Conservation (phyloP, 1,139 yeast genomes). For the Zygosaccharomyces sapae region DNA sequence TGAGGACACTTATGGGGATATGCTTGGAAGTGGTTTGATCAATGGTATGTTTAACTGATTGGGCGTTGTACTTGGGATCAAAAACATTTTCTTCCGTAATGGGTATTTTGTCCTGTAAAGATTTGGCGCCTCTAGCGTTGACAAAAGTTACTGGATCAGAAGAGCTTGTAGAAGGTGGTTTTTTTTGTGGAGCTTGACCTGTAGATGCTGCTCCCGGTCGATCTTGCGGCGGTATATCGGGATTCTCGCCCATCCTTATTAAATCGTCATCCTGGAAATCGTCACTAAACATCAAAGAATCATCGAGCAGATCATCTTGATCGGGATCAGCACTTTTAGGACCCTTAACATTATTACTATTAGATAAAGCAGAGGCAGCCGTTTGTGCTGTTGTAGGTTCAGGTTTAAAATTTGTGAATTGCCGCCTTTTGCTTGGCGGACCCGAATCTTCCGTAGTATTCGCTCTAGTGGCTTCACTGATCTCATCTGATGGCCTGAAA, state of each 20-base stretch:
- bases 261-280: slow-evolving; percentile 42
- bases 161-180: slow-evolving; percentile 1
- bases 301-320: slow-evolving; percentile 50
- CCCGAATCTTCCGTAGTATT: slow-evolving; percentile 23
- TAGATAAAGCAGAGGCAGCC: slow-evolving; percentile 10
- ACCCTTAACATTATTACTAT: slow-evolving; percentile 5
- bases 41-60: slow-evolving; percentile 34
- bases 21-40: slow-evolving; percentile 36
- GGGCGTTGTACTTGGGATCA: slow-evolving; percentile 36
- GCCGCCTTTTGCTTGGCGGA: slow-evolving; percentile 22
- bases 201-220: slow-evolving; percentile 1
- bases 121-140: slow-evolving; percentile 34
- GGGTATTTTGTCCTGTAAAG: slow-evolving; percentile 27
- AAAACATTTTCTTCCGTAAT: slow-evolving; percentile 28
- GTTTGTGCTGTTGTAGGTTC: slow-evolving; percentile 1
- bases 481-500: slow-evolving; percentile 40
- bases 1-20: slow-evolving; percentile 26
- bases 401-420: slow-evolving; percentile 12
- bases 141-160: slow-evolving; percentile 29
- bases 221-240: slow-evolving; percentile 4
- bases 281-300: slow-evolving; percentile 64
- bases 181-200: slow-evolving; percentile 1
- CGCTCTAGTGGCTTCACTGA: slow-evolving; percentile 33
- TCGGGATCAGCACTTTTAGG: slow-evolving; percentile 17
- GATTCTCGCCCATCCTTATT: slow-evolving; percentile 21